Conservation (phyloP, 768 basidiomycete species). For the Lenzites betulinus region DNA sequence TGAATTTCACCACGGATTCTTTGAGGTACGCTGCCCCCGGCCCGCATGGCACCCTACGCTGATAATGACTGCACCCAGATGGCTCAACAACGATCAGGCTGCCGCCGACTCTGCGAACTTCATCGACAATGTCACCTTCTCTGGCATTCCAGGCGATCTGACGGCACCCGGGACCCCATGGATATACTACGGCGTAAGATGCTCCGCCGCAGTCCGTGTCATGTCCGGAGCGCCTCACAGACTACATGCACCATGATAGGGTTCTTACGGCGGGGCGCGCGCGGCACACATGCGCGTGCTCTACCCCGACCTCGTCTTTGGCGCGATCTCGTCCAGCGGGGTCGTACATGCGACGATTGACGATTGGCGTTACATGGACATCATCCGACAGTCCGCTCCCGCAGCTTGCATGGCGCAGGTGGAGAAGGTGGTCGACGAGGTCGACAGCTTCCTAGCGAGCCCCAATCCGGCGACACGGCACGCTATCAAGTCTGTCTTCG, state of each 20-base stretch:
- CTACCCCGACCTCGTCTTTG: conserved; percentile 86
- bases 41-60: neutral
- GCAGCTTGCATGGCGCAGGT: conserved; percentile 61
- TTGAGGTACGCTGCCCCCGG: conserved; percentile 57
- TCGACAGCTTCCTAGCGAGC: conserved; percentile 63
- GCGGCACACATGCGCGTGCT: conserved; percentile 89
- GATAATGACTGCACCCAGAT: conserved; percentile 16
- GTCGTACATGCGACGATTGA: conserved; percentile 84
- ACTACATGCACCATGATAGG: conserved; percentile 41
- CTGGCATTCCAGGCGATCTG: conserved; percentile 62
- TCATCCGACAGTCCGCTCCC: conserved; percentile 73
- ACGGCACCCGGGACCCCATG: conserved; percentile 73
- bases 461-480: conserved; percentile 40
- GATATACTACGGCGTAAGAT: conserved; percentile 86
- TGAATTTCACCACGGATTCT: conserved; percentile 79
- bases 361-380: conserved; percentile 90
- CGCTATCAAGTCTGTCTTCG: conserved; percentile 75
- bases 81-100: conserved; percentile 80
- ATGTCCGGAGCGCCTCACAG: neutral
- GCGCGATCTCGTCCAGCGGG: conserved; percentile 87
- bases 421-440: conserved; percentile 54
- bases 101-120: conserved; percentile 89
- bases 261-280: conserved; percentile 92
- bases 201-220: neutral
- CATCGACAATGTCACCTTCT: conserved; percentile 72